Evolutionary conservation across 352 stramenopile species (phyloP).

Genomic region (Pythium sp.): DNA sequence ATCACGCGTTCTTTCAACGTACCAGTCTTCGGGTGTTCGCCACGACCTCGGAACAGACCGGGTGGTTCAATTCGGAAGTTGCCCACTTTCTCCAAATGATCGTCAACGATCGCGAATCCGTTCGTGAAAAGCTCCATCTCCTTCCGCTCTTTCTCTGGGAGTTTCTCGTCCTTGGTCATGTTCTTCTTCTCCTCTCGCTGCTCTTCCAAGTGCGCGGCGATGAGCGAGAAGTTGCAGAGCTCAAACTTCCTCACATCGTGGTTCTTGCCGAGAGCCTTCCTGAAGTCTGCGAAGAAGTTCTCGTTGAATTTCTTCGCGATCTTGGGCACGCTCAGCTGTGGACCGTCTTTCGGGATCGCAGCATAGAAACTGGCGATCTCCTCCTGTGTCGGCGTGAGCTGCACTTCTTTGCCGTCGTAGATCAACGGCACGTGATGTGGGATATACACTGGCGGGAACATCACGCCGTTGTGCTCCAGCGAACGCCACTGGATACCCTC

Average conservation of each 20-base stretch:
- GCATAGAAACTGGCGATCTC: constrained; percentile 96
- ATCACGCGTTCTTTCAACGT: constrained; percentile 96
- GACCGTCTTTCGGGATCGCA: constrained; percentile 95
- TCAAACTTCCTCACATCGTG: constrained; percentile 96
- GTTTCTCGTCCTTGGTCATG: constrained; percentile 95
- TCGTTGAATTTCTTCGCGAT: constrained; percentile 98
- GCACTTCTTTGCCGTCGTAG: constrained; percentile 92
- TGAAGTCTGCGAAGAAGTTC: constrained; percentile 98
- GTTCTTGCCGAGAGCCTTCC: constrained; percentile 87
- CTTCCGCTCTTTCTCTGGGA: constrained; percentile 86
- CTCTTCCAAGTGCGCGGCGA: constrained; percentile 91
- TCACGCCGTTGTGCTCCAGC: constrained; percentile 99
- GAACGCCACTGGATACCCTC: constrained; percentile 97
- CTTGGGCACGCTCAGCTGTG: constrained; percentile 96
- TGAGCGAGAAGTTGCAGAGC: constrained; percentile 97
- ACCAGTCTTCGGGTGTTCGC: constrained; percentile 99
- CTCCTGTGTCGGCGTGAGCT: constrained; percentile 94
- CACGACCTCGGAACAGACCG: constrained; percentile 96
- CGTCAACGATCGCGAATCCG: constrained; percentile 97
- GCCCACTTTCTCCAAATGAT: constrained; percentile 97
- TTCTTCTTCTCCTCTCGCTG: constrained; percentile 93
- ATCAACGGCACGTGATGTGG: constrained; percentile 95
- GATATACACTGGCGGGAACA: constrained; percentile 95
- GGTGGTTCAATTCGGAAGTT: constrained; percentile 98
- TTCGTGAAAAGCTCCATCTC: constrained; percentile 92